These are phyloP conservation scores for Cryphonectria parasitica DNA, from an alignment of 2,329 filamentous ascomycete species.

Conservation along the genomic window DNA sequence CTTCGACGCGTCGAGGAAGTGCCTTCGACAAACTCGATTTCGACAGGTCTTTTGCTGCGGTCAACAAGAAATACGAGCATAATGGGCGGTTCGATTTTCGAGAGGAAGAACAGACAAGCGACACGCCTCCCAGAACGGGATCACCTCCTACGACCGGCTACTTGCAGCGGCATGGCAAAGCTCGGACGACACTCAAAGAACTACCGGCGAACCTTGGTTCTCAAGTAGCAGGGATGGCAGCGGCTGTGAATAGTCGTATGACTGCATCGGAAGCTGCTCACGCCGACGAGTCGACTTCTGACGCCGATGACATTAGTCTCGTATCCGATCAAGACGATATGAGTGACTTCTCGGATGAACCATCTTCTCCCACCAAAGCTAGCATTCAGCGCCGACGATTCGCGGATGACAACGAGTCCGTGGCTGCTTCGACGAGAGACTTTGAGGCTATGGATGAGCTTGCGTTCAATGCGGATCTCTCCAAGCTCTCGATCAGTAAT, in stretches of 20 bases:
- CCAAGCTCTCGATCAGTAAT: conserved; percentile 52
- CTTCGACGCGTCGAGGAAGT: conserved; percentile 45
- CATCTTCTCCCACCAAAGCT: conserved; percentile 54
- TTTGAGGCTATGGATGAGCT: conserved; percentile 52
- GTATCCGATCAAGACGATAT: conserved; percentile 61
- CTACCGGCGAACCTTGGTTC: conserved; percentile 41
- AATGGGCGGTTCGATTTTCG: conserved; percentile 58
- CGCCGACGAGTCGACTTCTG: conserved; percentile 45
- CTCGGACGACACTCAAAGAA: conserved; percentile 43
- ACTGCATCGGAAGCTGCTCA: conserved; percentile 45
- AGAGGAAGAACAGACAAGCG: conserved; percentile 38
- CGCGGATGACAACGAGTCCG: conserved; percentile 59
- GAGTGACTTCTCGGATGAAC: conserved; percentile 54
- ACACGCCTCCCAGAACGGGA: conserved; percentile 36
- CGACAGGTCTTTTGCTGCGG: conserved; percentile 54
- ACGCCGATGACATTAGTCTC: conserved; percentile 54
- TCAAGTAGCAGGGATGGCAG: conserved; percentile 44
- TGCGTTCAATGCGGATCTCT: conserved; percentile 53
- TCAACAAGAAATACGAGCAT: conserved; percentile 63
- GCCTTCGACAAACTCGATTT: conserved; percentile 61
- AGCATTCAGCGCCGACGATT: conserved; percentile 46
- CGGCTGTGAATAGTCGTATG: conserved; percentile 40
- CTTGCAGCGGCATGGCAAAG: conserved; percentile 51
- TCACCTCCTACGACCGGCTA: conserved; percentile 52
- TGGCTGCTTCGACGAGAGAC: conserved; percentile 56